Base-by-base conservation (phyloP, 2,329 filamentous ascomycete genomes). In the Hypoxylon sp. region DNA sequence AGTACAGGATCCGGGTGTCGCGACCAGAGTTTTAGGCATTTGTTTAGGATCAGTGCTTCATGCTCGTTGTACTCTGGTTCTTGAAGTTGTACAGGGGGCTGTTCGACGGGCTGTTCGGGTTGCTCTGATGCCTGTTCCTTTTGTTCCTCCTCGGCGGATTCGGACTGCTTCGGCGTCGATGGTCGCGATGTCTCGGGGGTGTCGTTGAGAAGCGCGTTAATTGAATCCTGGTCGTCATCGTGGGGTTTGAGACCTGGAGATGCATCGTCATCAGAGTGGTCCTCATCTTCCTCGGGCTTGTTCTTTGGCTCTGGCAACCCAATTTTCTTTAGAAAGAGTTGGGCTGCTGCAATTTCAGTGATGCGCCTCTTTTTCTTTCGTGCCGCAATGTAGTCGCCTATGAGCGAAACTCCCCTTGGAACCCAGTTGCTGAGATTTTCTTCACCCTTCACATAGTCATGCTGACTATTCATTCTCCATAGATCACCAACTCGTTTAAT, bases 381-480 rank as follows among this genome's bases (percentile, higher is more conserved):
- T 5, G 91, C 87, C 10, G 85, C 81, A 60, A 98, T 91, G 75
- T 91, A 97, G 79, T 99, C 96, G 63, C 90, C 89, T n/a, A 99
- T 91, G 0, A 99, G 82, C 0, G 93, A 97, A 2, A 98, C 92
- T 36, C 96, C 94, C 45, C 96, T 88, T 1, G 96, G 95, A 6
- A 90, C 89, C 96, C 96, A 99, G 62, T 90, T 89, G 2, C 85
- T 89, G 41, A 99, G 84, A 52, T 90, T 86, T 79, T 99, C 96
- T 80, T 99, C 94, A 60, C 96, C 96, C 79, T 97, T 98, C 74
- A 99, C 93, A 76, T 98, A 98, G 78, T 97, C 93, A 75, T 97
- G 92, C 65, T 93, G 91, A 14, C 94, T 98, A 79, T 94, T 97
- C 89, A 98, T 93, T 60, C 96, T 89, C 96, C 96, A 99, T 11